A percentile compares a stretch with the other conserved stretches of the same genome.
These are phyloP conservation scores for Corynespora cassiicola DNA, from an alignment of 2,329 filamentous ascomycete genomes.

Conservation along the genomic window DNA sequence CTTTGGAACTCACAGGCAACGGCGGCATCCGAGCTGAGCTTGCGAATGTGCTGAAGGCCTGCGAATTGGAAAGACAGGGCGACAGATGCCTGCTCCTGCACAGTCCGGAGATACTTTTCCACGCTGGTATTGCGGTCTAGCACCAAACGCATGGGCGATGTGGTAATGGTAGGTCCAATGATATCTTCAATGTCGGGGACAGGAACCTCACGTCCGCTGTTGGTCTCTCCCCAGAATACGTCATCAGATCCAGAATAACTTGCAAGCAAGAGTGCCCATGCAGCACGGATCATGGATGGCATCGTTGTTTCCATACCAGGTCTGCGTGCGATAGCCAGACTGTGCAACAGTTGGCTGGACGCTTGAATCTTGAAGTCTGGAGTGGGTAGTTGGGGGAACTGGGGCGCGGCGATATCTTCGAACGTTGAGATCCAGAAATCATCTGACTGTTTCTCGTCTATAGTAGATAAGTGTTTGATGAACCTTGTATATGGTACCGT, in stretches of 20 bases:
- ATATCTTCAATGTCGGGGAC: slow-evolving; percentile 46
- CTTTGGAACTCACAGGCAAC: slow-evolving; percentile 57
- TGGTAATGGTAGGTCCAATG: slow-evolving; percentile 49
- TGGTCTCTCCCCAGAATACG: slow-evolving; percentile 55
- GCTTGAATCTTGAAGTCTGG: slow-evolving; percentile 39
- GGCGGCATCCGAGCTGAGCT: slow-evolving; percentile 45
- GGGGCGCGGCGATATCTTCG: slow-evolving; percentile 32
- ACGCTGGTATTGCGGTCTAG: slow-evolving; percentile 40
- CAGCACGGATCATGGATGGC: slow-evolving; percentile 49
- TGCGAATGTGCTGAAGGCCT: slow-evolving; percentile 56
- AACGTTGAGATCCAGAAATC: slow-evolving; percentile 37
- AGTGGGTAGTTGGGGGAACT: slow-evolving; percentile 39
- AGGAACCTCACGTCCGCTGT: slow-evolving; percentile 43
- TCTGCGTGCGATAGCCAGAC: slow-evolving; percentile 22
- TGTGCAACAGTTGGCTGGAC: slow-evolving; percentile 30
- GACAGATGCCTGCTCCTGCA: slow-evolving; percentile 33
- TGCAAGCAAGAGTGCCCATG: slow-evolving; percentile 55
- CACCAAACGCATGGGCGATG: slow-evolving; percentile 50
- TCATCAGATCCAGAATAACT: slow-evolving; percentile 56
- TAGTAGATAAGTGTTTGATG: slow-evolving; percentile 34
- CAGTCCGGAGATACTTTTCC: slow-evolving; percentile 32
- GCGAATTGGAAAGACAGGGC: slow-evolving; percentile 42
- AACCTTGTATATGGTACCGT: slow-evolving; percentile 39
- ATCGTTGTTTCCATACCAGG: slow-evolving; percentile 36
- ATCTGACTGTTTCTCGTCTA: slow-evolving; percentile 33